Conservation (phyloP, 208 protist species). For the Leishmania turanica region DNA sequence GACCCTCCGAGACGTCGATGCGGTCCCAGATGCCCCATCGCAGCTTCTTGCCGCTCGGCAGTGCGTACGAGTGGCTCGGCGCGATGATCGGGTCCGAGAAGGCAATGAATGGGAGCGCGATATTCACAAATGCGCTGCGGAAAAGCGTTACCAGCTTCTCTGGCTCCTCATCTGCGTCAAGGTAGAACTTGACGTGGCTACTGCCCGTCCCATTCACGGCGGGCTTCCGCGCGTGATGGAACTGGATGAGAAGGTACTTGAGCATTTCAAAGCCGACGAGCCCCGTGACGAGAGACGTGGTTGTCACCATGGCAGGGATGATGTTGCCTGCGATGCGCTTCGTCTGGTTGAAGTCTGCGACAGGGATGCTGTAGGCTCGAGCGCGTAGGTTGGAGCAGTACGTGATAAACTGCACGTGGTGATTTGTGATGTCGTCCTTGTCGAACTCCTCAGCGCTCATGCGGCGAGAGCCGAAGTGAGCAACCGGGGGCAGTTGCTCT, state of each 20-base stretch:
- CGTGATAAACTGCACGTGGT: slow-evolving; percentile 95
- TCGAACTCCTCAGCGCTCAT: slow-evolving; percentile 91
- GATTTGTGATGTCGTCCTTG: slow-evolving; percentile 94
- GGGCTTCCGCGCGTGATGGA: slow-evolving; percentile 25
- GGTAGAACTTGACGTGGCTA: slow-evolving; percentile 9
- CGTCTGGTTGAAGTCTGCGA: slow-evolving; percentile 72
- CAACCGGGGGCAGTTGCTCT: slow-evolving; percentile 47
- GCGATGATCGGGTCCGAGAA: slow-evolving; percentile 96
- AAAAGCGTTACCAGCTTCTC: slow-evolving; percentile 66
- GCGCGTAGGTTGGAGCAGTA: slow-evolving; percentile 94
- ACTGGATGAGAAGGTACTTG: slow-evolving; percentile 94
- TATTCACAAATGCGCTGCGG: slow-evolving; percentile 98
- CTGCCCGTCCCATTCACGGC: background rate
- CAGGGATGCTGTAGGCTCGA: slow-evolving; percentile 91
- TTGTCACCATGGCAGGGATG: slow-evolving; percentile 99
- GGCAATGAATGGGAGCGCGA: slow-evolving; percentile 96
- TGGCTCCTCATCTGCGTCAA: slow-evolving; percentile 40
- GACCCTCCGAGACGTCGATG: slow-evolving; percentile 94
- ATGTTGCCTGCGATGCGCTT: slow-evolving; percentile 98
- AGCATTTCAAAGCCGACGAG: slow-evolving; percentile 97
- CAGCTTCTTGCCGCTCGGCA: slow-evolving; percentile 53
- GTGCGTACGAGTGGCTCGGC: slow-evolving; percentile 46
- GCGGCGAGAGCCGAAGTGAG: slow-evolving; percentile 40
- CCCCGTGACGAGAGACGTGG: slow-evolving; percentile 98
- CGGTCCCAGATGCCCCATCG: slow-evolving; percentile 97